Evolutionary conservation across 192 early-diverging fungal species (phyloP).

Genomic region (Cladochytrium replicatum): DNA sequence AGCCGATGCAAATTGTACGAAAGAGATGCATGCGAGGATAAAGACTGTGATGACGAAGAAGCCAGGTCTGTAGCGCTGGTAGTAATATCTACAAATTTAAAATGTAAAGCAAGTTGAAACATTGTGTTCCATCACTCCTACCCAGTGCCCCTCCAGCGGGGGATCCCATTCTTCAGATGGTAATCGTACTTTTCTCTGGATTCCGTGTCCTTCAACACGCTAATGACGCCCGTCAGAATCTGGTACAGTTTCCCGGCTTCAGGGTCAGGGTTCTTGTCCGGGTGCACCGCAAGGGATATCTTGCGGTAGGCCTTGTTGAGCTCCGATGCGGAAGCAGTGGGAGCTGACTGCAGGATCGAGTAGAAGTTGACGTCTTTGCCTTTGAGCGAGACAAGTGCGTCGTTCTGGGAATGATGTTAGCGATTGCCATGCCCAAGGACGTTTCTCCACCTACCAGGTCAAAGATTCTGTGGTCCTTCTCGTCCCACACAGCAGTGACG

Average conservation of each 20-base stretch:
- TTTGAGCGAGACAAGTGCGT: neutral
- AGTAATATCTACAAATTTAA: constrained; percentile 21
- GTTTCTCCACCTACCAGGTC: constrained; percentile 18
- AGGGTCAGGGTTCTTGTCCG: constrained; percentile 39
- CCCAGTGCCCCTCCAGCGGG: constrained; percentile 34
- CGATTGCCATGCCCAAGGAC: neutral
- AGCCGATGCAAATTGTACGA: constrained; percentile 24
- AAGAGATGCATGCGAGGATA: constrained; percentile 13
- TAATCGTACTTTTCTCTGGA: constrained; percentile 31
- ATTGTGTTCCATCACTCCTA: constrained; percentile 8
- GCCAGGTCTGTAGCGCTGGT: constrained; percentile 34
- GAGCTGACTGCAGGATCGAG: constrained; percentile 15
- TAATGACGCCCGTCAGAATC: constrained; percentile 30
- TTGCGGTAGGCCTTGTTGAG: constrained; percentile 36
- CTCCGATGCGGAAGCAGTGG: constrained; percentile 19
- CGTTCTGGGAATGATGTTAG: neutral
- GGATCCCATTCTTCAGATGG: constrained; percentile 36
- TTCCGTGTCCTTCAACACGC: constrained; percentile 27
- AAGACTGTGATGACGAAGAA: constrained; percentile 19
- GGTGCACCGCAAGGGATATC: constrained; percentile 26
- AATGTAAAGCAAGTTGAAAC: neutral
- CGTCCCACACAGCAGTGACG: too few species aligned
- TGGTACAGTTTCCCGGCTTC: constrained; percentile 22
- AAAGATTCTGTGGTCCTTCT: constrained; percentile 33
- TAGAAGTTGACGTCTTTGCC: constrained; percentile 19